Evolutionary conservation across 2,329 filamentous ascomycete species (phyloP), one percentile per base, ranked within the genome.

Genomic region (Aspergillus sojae): DNA sequence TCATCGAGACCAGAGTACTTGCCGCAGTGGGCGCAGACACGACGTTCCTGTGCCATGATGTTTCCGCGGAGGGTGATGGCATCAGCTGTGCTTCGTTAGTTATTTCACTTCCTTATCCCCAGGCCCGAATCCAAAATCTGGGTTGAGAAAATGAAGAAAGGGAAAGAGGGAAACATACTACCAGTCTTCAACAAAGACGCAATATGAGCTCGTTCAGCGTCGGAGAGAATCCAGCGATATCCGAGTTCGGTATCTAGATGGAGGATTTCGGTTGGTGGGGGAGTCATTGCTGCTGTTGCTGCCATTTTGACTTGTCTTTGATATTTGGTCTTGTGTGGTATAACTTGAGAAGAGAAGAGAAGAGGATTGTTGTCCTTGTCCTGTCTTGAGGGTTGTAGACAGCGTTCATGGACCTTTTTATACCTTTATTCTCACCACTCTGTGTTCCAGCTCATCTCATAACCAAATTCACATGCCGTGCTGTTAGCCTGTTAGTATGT

Each of bases 1-100:
- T 63, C 57, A 32, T 63, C 57, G 5, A 63, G 57, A 9, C 52
- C 57, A 12, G 45, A 57, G 61, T 45, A 26, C 23, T 60, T 63
- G n/a, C 61, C 57, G 26, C 57, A 63, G 32, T 50, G 23, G 1
- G 9, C 4, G 28, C 57, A 62, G n/a, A 21, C 50, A 4, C 30
- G 28, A 34, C 50, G 50, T 28, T 32, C 50, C 16, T 53, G 50
- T 28, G 12, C 10, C 50, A 53, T 53, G 26, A 53, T 32, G 5
- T 53, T 53, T 16, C 30, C 30, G 16, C 19, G 28, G 50, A 53
- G 16, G 30, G 50, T 53, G 26, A 53, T 53, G 19, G 50, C 14
- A 9, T 19, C 28, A 19, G 26, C 11, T 21, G 21, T 58, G 9
- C 16, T 28, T 50, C 4, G 4, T 28, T 28, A 23, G 46, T 16